These are phyloP conservation scores for Pestalotiopsis sp. DNA, from an alignment of 2,329 filamentous ascomycete species.

Conservation along the genomic window DNA sequence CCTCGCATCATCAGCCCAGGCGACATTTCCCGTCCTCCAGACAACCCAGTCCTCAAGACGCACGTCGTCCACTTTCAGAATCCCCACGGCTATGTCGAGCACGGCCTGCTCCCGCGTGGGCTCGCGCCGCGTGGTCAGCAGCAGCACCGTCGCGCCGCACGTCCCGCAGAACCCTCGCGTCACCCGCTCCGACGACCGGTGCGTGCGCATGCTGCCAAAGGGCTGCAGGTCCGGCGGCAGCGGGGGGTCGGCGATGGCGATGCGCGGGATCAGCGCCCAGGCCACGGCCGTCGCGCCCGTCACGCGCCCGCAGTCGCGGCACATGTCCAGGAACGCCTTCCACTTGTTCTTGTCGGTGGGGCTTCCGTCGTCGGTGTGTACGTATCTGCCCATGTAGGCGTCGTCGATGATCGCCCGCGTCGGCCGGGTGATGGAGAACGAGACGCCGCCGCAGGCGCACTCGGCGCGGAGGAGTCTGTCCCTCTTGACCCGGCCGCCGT, in stretches of 20 bases:
- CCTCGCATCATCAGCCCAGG: constrained; percentile 23
- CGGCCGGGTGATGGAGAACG: constrained; percentile 45
- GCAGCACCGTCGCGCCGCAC: constrained; percentile 49
- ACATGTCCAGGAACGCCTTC: constrained; percentile 43
- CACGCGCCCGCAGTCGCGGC: constrained; percentile 46
- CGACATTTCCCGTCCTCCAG: constrained; percentile 43
- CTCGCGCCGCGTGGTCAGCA: constrained; percentile 26
- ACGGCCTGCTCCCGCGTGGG: constrained; percentile 34
- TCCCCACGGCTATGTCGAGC: constrained; percentile 44
- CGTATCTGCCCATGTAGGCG: constrained; percentile 33
- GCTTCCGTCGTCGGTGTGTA: constrained; percentile 17
- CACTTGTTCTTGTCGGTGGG: constrained; percentile 40
- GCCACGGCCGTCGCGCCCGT: constrained; percentile 42
- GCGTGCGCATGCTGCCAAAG: constrained; percentile 45
- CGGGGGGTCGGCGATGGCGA: constrained; percentile 34
- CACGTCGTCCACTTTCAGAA: constrained; percentile 44
- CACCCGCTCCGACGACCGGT: constrained; percentile 36
- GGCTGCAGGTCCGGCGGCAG: constrained; percentile 36
- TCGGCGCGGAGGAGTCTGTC: constrained; percentile 42
- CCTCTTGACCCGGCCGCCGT: too few relatives aligned
- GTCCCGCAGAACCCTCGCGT: constrained; percentile 45
- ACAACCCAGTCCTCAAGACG: constrained; percentile 48
- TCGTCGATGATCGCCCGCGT: constrained; percentile 28
- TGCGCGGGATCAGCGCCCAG: constrained; percentile 45
- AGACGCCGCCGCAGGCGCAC: constrained; percentile 50